Percentiles rank a stretch among this genome's conserved stretches.
Conservation (phyloP, 2,329 filamentous ascomycete species). For the Simplicillium sp. region DNA sequence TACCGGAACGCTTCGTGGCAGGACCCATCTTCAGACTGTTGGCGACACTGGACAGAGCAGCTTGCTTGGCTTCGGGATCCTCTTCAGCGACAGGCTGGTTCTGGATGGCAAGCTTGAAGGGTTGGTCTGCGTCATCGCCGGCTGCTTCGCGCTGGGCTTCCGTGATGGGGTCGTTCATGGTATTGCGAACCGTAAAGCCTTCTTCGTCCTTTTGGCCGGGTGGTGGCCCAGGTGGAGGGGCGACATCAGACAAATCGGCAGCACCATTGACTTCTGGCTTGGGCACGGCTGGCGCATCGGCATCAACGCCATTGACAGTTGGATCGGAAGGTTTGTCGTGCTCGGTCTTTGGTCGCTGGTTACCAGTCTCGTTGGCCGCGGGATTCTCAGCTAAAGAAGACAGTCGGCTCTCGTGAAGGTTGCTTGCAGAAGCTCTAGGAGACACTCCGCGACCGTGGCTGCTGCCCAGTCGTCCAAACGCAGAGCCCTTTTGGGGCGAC, state of each 20-base stretch:
- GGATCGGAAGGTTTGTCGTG: constrained; percentile 3
- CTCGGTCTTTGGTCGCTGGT: constrained; percentile 3
- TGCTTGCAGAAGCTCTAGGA: constrained; percentile 49
- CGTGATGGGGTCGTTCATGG: constrained; percentile 56
- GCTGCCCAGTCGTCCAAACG: constrained; percentile 55
- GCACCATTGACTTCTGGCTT: not conserved
- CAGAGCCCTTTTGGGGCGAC: constrained; percentile 41
- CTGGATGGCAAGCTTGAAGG: constrained; percentile 73
- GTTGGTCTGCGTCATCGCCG: constrained; percentile 50
- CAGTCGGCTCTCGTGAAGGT: constrained; percentile 45
- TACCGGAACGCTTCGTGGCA: constrained; percentile 62
- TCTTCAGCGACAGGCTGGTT: constrained; percentile 71
- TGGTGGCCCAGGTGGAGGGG: constrained; percentile 41
- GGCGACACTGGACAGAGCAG: constrained; percentile 65
- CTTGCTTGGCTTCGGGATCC: constrained; percentile 63
- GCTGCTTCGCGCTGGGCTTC: constrained; percentile 58
- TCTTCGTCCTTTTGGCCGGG: constrained; percentile 57
- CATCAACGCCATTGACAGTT: not conserved
- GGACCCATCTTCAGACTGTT: constrained; percentile 60
- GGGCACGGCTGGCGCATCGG: not conserved
- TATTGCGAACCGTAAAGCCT: constrained; percentile 64
- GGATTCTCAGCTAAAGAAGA: constrained; percentile 50
- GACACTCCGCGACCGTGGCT: constrained; percentile 47
- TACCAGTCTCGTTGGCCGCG: constrained; percentile 19
- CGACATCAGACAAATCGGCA: constrained; percentile 5